phyloP scores from a whole-genome alignment of 2,329 filamentous ascomycete species.

The Dactylellina leptospora region DNA sequence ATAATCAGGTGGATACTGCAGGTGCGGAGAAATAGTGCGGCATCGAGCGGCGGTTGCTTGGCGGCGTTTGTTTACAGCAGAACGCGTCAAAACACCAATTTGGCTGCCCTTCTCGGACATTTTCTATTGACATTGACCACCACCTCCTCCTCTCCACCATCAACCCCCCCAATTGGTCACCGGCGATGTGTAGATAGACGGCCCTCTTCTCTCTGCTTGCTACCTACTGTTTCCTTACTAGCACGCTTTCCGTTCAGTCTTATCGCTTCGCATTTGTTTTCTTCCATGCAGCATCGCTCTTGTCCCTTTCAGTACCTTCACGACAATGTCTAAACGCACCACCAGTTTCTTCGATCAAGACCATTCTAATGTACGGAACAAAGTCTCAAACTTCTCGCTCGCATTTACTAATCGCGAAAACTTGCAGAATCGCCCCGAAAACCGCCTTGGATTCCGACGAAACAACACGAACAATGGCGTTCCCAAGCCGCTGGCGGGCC shows the following conservation, averaged over 20 bases:
- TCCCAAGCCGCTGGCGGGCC: constrained; percentile 49
- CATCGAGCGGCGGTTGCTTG: background rate
- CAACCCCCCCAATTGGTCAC: background rate
- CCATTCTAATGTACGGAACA: constrained; percentile 41
- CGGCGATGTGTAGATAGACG: background rate
- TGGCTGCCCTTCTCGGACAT: too few species aligned
- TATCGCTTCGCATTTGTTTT: background rate
- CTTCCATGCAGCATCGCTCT: background rate
- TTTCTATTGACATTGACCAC: too few species aligned
- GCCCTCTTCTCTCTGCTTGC: background rate
- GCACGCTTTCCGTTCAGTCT: background rate
- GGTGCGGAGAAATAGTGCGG: background rate
- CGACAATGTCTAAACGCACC: constrained; percentile 35
- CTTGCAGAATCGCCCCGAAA: constrained; percentile 28
- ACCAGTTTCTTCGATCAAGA: constrained; percentile 47
- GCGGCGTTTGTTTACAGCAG: constrained; percentile 48
- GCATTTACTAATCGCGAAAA: background rate
- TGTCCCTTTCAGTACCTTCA: background rate
- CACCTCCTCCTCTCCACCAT: background rate
- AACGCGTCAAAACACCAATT: constrained; percentile 40
- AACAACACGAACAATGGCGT: constrained; percentile 44
- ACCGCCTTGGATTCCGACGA: constrained; percentile 41
- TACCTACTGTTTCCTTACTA: background rate
- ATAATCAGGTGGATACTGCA: too few species aligned
- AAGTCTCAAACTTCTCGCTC: background rate